These are phyloP conservation scores for Talaromyces amestolkiae DNA, from an alignment of 2,329 filamentous ascomycete genomes.

Conservation along the genomic window DNA sequence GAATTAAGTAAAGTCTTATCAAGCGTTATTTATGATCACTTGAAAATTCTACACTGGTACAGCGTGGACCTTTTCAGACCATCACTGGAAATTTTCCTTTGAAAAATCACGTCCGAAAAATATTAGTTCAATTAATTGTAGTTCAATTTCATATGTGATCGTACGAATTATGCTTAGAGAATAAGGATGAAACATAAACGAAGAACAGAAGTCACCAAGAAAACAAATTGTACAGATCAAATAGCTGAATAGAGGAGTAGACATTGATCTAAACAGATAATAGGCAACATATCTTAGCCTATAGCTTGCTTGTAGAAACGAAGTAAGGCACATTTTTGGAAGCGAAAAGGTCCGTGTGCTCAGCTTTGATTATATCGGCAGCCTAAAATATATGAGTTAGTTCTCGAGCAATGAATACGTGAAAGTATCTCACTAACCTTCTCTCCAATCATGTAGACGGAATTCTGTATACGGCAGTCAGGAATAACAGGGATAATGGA, in stretches of 20 bases:
- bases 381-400: slow-evolving; percentile 28
- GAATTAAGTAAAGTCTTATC: too few relatives aligned
- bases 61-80: not conserved
- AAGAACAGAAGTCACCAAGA: not conserved
- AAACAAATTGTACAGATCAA: not conserved
- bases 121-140: not conserved
- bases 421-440: slow-evolving; percentile 30
- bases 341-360: slow-evolving; percentile 31
- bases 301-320: not conserved
- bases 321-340: not conserved
- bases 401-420: not conserved
- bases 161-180: not conserved
- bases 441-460: slow-evolving; percentile 61
- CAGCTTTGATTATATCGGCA: slow-evolving; percentile 50
- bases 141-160: not conserved
- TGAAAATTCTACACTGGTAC: too few relatives aligned
- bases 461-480: slow-evolving; percentile 59
- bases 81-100: not conserved
- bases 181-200: not conserved
- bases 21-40: too few relatives aligned
- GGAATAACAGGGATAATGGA: slow-evolving; percentile 56
- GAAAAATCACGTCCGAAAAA: not conserved
- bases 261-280: not conserved
- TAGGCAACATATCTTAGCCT: not conserved
- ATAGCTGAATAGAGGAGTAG: not conserved